phyloP scores from a whole-genome alignment of 306 rosid species.

The Begonia fuchsioides region DNA sequence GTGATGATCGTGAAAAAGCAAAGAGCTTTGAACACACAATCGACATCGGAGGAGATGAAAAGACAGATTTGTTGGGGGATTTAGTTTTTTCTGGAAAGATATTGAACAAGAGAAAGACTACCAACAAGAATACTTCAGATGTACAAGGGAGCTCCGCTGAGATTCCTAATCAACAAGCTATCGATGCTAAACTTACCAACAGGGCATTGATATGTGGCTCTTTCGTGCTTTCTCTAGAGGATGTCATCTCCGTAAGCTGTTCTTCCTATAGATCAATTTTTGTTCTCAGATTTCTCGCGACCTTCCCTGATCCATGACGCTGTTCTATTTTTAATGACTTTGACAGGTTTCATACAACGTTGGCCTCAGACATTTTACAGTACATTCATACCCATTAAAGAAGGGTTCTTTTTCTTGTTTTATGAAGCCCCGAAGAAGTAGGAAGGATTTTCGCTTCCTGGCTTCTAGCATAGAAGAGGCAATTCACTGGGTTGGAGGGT shows the following conservation, averaged over 20 bases:
- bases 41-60: slow-evolving; percentile 74
- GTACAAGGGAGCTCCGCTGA: slow-evolving; percentile 30
- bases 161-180: slow-evolving; percentile 28
- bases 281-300: neutral
- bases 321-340: slow-evolving; percentile 19
- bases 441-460: slow-evolving; percentile 64
- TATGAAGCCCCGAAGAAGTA: slow-evolving; percentile 45
- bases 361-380: slow-evolving; percentile 89
- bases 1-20: slow-evolving; percentile 29
- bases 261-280: slow-evolving; percentile 8
- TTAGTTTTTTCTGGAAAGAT: slow-evolving; percentile 64
- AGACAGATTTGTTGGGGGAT: slow-evolving; percentile 77
- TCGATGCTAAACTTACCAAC: slow-evolving; percentile 79
- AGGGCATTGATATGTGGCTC: slow-evolving; percentile 84
- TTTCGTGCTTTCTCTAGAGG: slow-evolving; percentile 52
- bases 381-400: slow-evolving; percentile 71
- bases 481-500: slow-evolving; percentile 86
- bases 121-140: slow-evolving; percentile 17
- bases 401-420: slow-evolving; percentile 67
- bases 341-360: slow-evolving; percentile 83
- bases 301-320: slow-evolving; percentile 10
- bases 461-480: slow-evolving; percentile 84
- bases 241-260: slow-evolving; percentile 75
- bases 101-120: slow-evolving; percentile 57
- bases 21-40: slow-evolving; percentile 74